phyloP scores from a whole-genome alignment of 805 yeast species.

The Yueomyces sinensis region DNA sequence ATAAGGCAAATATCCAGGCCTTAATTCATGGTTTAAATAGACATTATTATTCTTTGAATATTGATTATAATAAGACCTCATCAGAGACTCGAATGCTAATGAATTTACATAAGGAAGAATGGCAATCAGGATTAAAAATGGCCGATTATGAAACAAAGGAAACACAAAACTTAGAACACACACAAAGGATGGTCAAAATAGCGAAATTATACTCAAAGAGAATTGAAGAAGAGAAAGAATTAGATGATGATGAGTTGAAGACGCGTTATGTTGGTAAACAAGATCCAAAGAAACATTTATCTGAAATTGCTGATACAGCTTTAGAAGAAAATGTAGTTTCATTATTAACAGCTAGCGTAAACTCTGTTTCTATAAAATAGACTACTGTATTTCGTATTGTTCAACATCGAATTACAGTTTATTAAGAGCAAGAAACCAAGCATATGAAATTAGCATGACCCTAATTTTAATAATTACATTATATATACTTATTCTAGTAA shows the following conservation, averaged over 20 bases:
- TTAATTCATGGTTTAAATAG: constrained; percentile 94
- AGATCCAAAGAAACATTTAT: constrained; percentile 95
- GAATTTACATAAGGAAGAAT: constrained; percentile 85
- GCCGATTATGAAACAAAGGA: constrained; percentile 69
- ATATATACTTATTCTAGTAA: too few relatives aligned
- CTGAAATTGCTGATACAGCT: constrained; percentile 73
- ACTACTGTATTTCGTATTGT: too few relatives aligned
- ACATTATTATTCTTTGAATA: constrained; percentile 89
- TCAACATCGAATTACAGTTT: too few relatives aligned
- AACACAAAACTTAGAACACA: constrained; percentile 55
- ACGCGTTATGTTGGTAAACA: constrained; percentile 97
- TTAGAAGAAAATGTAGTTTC: constrained; percentile 87
- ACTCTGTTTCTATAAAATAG: constrained; percentile 76
- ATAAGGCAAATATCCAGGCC: constrained; percentile 94
- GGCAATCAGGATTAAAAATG: constrained; percentile 87
- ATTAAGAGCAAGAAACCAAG: too few relatives aligned
- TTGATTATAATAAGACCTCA: constrained; percentile 85
- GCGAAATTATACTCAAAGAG: constrained; percentile 84
- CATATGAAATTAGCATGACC: too few relatives aligned
- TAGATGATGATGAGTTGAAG: constrained; percentile 77
- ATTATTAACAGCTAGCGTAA: constrained; percentile 77
- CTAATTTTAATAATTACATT: too few relatives aligned
- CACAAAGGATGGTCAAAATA: constrained; percentile 71
- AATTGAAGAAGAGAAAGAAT: constrained; percentile 81
- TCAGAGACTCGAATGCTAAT: constrained; percentile 88